phyloP scores from a whole-genome alignment of 2,329 filamentous ascomycete genomes.

The Plectosphaerella sp. region DNA sequence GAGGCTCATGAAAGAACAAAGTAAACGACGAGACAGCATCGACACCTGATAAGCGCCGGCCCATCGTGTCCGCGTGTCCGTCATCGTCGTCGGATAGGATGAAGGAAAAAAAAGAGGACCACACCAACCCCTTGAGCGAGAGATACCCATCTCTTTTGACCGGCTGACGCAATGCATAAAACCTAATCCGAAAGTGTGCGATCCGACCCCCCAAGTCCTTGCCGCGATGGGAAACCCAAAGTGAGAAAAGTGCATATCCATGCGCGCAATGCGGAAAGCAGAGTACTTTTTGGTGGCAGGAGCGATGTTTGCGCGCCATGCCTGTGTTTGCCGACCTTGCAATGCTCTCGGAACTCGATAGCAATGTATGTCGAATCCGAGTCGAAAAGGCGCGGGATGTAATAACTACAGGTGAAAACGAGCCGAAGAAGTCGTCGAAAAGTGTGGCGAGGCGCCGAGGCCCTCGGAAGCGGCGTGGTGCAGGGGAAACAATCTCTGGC shows the following conservation, averaged over 20 bases:
- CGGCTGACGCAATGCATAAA: slow-evolving; percentile 28
- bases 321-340: neutral
- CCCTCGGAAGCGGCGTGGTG: no score
- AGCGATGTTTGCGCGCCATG: neutral
- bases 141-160: slow-evolving; percentile 21
- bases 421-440: neutral
- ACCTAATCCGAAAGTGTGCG: slow-evolving; percentile 14
- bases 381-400: neutral
- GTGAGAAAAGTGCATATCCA: neutral
- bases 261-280: neutral
- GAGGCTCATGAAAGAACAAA: slow-evolving; percentile 3
- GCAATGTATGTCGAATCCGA: neutral
- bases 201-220: slow-evolving; percentile 14
- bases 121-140: slow-evolving; percentile 7
- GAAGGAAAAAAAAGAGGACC: slow-evolving; percentile 13
- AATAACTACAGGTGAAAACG: slow-evolving; percentile 4
- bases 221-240: neutral
- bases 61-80: no score
- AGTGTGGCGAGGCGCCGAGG: no score
- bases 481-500: no score
- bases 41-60: slow-evolving; percentile 7
- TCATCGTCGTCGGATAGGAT: slow-evolving; percentile 5
- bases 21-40: slow-evolving; percentile 1
- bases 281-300: neutral
- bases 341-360: neutral